Percentiles rank a stretch among this genome's conserved stretches.
phyloP scores from a whole-genome alignment of 306 rosid genomes.

The Vigna hirtella region DNA sequence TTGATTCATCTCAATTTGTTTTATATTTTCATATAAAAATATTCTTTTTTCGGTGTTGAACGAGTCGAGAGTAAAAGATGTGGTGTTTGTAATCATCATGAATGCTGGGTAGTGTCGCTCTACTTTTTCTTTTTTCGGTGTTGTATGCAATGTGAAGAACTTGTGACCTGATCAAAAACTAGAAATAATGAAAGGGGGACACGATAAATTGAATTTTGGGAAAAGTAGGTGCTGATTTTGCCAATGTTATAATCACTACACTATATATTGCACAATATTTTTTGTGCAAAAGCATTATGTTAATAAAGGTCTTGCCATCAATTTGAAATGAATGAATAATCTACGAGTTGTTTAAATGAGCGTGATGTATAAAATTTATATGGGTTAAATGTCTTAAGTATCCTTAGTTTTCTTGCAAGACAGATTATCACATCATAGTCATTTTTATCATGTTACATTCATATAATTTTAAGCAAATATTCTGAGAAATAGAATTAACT shows the following conservation, averaged over 20 bases:
- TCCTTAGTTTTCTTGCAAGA: neutral
- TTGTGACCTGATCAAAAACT: neutral
- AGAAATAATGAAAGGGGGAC: neutral
- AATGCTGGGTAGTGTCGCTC: neutral
- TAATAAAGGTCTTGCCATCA: slow-evolving; percentile 2
- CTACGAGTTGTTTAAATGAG: neutral
- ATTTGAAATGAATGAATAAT: slow-evolving; percentile 3
- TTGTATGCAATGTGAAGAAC: neutral
- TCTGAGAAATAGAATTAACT: slow-evolving; percentile 22
- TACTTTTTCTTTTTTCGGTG: neutral
- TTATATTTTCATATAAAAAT: too few species aligned
- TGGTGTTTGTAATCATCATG: too few species aligned
- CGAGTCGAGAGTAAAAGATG: too few species aligned
- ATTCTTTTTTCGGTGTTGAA: too few species aligned
- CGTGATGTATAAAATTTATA: neutral
- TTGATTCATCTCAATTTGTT: too few species aligned
- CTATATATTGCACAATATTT: neutral
- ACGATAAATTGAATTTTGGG: neutral
- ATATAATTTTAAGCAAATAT: slow-evolving; percentile 5
- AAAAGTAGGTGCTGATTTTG: neutral
- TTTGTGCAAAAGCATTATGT: slow-evolving; percentile 14
- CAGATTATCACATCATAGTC: neutral
- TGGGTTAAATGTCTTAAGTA: neutral
- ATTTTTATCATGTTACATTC: neutral
- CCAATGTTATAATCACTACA: slow-evolving; percentile 4